phyloP scores from a whole-genome alignment of 2,329 filamentous ascomycete species.

The Paraphaeosphaeria sporulosa region DNA sequence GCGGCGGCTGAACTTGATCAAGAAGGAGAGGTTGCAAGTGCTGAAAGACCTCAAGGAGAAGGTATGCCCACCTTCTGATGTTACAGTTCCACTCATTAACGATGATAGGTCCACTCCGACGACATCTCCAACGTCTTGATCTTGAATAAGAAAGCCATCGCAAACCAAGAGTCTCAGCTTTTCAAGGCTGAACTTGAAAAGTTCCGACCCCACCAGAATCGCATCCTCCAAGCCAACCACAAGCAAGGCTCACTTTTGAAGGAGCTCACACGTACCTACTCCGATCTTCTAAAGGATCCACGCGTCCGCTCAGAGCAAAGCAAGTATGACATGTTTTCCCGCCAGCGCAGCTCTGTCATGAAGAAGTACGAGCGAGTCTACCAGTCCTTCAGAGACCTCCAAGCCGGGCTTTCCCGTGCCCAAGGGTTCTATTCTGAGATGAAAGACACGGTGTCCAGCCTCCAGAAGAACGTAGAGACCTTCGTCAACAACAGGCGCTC shows the following conservation, averaged over 20 bases:
- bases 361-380: conserved; percentile 90
- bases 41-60: conserved; percentile 98
- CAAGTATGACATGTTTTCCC: conserved; percentile 89
- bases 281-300: conserved; percentile 89
- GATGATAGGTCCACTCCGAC: conserved; percentile 82
- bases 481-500: conserved; percentile 95
- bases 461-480: conserved; percentile 94
- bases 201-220: conserved; percentile 90
- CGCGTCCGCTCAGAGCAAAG: conserved; percentile 91
- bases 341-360: conserved; percentile 81
- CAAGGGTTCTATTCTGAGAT: conserved; percentile 96
- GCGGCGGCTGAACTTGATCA: conserved; percentile 89
- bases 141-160: conserved; percentile 94
- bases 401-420: conserved; percentile 84
- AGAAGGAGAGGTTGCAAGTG: conserved; percentile 88
- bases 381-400: conserved; percentile 89
- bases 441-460: conserved; percentile 89
- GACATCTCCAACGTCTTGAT: conserved; percentile 98
- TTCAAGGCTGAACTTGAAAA: conserved; percentile 98
- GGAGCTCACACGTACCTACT: conserved; percentile 87
- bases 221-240: conserved; percentile 90
- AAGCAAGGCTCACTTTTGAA: conserved; percentile 96
- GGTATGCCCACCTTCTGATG: conserved; percentile 59
- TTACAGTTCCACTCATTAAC: conserved; percentile 10
- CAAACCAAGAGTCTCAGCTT: conserved; percentile 88